Evolutionary conservation across 1,284 basidiomycete species (phyloP).

Genomic region (Cutaneotrichosporon cavernicola): DNA sequence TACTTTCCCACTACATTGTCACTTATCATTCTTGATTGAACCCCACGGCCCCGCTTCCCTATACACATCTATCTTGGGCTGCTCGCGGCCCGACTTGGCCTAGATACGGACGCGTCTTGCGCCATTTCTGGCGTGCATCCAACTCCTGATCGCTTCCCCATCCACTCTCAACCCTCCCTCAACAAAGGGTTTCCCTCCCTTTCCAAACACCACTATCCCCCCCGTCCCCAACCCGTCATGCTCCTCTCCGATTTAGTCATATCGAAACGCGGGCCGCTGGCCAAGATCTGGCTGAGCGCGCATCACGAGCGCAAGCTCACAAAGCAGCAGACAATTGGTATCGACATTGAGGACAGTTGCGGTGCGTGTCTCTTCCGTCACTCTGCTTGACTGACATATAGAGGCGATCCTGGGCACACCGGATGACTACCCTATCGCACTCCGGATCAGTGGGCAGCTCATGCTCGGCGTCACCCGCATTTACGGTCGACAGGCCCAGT

Average conservation of each 20-base stretch:
- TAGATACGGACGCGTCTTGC: too few relatives aligned
- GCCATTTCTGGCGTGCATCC: too few relatives aligned
- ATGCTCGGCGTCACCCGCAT: slow-evolving; percentile 95
- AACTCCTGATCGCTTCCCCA: too few relatives aligned
- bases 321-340: slow-evolving; percentile 89
- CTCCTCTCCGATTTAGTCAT: slow-evolving; percentile 92
- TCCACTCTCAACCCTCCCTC: background rate
- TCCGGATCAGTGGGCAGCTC: slow-evolving; percentile 90
- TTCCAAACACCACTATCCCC: background rate
- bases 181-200: background rate
- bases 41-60: background rate
- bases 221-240: slow-evolving; percentile 51
- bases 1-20: background rate
- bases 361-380: slow-evolving; percentile 58
- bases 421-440: slow-evolving; percentile 67
- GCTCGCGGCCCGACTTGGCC: too few relatives aligned
- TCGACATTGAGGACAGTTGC: slow-evolving; percentile 89
- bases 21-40: background rate
- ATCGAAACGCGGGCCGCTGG: slow-evolving; percentile 87
- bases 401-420: slow-evolving; percentile 65
- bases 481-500: slow-evolving; percentile 96
- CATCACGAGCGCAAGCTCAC: slow-evolving; percentile 98
- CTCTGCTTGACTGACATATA: slow-evolving; percentile 41
- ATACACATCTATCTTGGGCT: background rate
- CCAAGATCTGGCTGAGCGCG: slow-evolving; percentile 96